Base-by-base conservation (phyloP, 2,329 filamentous ascomycete species). In the Fusarium sp. region DNA sequence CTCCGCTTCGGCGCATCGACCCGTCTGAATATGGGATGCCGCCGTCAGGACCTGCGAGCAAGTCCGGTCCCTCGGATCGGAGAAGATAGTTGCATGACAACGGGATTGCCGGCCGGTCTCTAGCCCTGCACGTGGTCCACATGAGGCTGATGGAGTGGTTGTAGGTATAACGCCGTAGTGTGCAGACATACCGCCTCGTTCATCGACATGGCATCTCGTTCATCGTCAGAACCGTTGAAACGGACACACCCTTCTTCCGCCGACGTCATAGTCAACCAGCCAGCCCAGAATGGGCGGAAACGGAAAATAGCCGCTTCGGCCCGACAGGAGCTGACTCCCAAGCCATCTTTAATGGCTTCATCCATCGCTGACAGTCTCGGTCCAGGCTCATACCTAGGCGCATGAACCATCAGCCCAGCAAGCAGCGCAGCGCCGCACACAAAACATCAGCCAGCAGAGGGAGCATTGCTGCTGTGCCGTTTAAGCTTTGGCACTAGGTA, bases 401-500 rank as follows among this genome's bases (percentile, higher is more conserved):
- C 41, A 30, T 39, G 62, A 58, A 65, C 62, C 52, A 58, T 37
- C 59, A 48, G 58, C 45, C 34, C 37, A 45, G 32, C 50, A 63
- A 35, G 35, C 16, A 50, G 10, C 14, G 11, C 8, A 14, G 18
- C 16, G 16, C 50, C 20, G 7, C 10, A 11, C 27, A 57, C 37
- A 59, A n/a, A 30, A 35, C 18, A n/a, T 4, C 14, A 27, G 43
- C 39, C 41, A 52, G 18, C 10, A 30, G 25, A 32, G 9, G 35
- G 48, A 54, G 48, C 48, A 54, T 32, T 54, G 48, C 27, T 54
- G 48, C 48, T 74, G 68, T 72, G 72, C 69, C 63, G 63, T 75
- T 77, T 76, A 77, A 76, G 69, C 73, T 77, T 76, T 64, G 34
- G 64, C 60, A 75, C 75, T 77, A 75, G 64, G 43, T 48, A 43